Evolutionary conservation across 805 yeast species (phyloP).

Genomic region (Ogataea ganodermae): DNA sequence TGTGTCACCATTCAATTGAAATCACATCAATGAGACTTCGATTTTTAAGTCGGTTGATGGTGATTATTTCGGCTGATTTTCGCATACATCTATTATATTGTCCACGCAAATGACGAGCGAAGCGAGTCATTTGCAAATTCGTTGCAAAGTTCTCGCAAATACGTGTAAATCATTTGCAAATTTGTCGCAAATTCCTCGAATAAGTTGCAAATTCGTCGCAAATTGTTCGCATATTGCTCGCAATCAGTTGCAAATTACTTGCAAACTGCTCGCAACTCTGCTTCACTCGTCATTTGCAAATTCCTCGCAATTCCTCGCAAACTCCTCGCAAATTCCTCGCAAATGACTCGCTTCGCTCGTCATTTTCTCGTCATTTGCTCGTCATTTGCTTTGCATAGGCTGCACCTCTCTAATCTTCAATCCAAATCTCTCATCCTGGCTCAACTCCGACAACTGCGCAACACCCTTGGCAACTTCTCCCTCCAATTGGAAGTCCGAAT

Average conservation of each 20-base stretch:
- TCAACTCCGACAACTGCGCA: slow-evolving; percentile 55
- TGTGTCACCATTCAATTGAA: too few species aligned
- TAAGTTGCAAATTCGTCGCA: too few species aligned
- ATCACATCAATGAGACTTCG: too few species aligned
- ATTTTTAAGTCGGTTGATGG: too few species aligned
- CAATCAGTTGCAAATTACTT: too few species aligned
- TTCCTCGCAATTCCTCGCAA: neutral
- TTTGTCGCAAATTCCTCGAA: too few species aligned
- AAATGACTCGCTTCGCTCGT: neutral
- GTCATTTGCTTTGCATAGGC: slow-evolving; percentile 56
- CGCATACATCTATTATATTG: neutral
- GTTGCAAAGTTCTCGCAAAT: slow-evolving; percentile 2
- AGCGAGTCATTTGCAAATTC: neutral
- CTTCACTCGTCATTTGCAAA: too few species aligned
- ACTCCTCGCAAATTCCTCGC: neutral
- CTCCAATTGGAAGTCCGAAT: slow-evolving; percentile 67
- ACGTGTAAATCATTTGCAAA: too few species aligned
- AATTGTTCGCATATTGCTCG: too few species aligned
- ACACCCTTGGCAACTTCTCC: slow-evolving; percentile 49
- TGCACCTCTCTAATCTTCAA: slow-evolving; percentile 62
- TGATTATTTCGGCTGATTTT: too few species aligned
- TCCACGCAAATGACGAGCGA: neutral
- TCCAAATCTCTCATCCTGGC: slow-evolving; percentile 72
- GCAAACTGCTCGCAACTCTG: neutral
- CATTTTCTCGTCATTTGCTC: neutral